phyloP scores from a whole-genome alignment of 352 stramenopile species.

The Pythium rishiriense region DNA sequence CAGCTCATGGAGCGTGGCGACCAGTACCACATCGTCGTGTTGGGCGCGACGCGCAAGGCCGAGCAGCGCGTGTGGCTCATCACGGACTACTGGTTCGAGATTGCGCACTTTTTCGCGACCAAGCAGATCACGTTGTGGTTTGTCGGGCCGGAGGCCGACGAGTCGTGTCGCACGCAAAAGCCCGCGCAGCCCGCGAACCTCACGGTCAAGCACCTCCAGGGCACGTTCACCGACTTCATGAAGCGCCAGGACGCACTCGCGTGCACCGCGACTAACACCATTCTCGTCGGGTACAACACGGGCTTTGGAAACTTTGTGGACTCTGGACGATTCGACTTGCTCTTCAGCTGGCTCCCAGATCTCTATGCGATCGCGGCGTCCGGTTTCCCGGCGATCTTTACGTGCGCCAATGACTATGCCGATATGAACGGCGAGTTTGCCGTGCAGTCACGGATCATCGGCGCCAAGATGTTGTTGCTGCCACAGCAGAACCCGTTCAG shows the following conservation, averaged over 20 bases:
- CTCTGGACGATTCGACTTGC: conserved; percentile 40
- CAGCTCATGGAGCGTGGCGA: conserved; percentile 21
- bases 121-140: conserved; percentile 51
- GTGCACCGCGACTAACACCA: conserved; percentile 40
- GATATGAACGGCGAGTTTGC: conserved; percentile 83
- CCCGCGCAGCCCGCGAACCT: conserved; percentile 28
- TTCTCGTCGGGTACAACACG: conserved; percentile 75
- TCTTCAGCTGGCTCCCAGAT: conserved; percentile 77
- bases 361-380: conserved; percentile 56
- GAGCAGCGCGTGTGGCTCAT: conserved; percentile 69
- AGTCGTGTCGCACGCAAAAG: conserved; percentile 2
- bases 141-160: conserved; percentile 57
- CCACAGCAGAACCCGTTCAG: conserved; percentile 76
- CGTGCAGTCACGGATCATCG: conserved; percentile 61
- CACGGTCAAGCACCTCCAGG: conserved; percentile 36
- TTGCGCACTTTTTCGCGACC: conserved; percentile 40
- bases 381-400: conserved; percentile 61
- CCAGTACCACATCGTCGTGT: conserved; percentile 42
- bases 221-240: conserved; percentile 58
- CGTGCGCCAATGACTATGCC: conserved; percentile 76
- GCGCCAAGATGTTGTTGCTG: conserved; percentile 58
- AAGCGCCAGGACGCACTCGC: conserved; percentile 29
- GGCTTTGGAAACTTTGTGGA: conserved; percentile 83
- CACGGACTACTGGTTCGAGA: conserved; percentile 70
- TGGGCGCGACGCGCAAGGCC: conserved; percentile 65